phyloP scores from a whole-genome alignment of 805 yeast species.

The Teunomyces stri region DNA sequence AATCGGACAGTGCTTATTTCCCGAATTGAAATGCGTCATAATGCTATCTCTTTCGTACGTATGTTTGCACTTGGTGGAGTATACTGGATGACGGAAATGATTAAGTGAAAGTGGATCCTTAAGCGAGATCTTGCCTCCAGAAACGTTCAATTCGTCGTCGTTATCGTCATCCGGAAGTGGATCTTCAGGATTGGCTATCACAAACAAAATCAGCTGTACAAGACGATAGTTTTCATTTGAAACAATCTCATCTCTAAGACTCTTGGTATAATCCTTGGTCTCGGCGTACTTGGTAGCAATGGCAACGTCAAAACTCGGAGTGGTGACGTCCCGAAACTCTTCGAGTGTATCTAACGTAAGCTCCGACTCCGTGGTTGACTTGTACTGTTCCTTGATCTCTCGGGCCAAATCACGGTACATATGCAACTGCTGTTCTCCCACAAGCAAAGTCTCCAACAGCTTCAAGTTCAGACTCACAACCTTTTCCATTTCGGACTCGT shows the following conservation, averaged over 20 bases:
- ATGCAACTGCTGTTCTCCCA: constrained; percentile 6
- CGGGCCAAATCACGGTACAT: constrained; percentile 6
- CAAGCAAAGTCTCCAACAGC: constrained; percentile 7
- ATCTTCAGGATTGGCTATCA: constrained; percentile 57
- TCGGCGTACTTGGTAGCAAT: not conserved
- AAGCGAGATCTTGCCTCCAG: constrained; percentile 69
- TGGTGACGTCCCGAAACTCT: constrained; percentile 8
- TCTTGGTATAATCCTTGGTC: constrained; percentile 17
- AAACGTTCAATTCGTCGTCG: constrained; percentile 62
- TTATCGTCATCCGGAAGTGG: constrained; percentile 54
- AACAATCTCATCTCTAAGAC: not conserved
- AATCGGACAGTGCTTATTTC: constrained; percentile 50
- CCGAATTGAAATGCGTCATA: constrained; percentile 21
- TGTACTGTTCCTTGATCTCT: constrained; percentile 16
- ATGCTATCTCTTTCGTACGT: constrained; percentile 55
- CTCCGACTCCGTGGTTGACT: constrained; percentile 21
- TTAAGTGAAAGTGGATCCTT: constrained; percentile 64
- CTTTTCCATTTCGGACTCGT: not conserved
- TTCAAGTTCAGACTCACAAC: not conserved
- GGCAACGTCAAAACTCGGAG: not conserved
- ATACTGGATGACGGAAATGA: constrained; percentile 52
- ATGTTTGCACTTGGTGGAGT: constrained; percentile 58
- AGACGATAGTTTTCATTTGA: constrained; percentile 18
- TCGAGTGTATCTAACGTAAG: constrained; percentile 21
- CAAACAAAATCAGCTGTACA: constrained; percentile 44